These are phyloP conservation scores for Calonectria pteridis DNA, from an alignment of 2,329 filamentous ascomycete genomes.

Conservation along the genomic window DNA sequence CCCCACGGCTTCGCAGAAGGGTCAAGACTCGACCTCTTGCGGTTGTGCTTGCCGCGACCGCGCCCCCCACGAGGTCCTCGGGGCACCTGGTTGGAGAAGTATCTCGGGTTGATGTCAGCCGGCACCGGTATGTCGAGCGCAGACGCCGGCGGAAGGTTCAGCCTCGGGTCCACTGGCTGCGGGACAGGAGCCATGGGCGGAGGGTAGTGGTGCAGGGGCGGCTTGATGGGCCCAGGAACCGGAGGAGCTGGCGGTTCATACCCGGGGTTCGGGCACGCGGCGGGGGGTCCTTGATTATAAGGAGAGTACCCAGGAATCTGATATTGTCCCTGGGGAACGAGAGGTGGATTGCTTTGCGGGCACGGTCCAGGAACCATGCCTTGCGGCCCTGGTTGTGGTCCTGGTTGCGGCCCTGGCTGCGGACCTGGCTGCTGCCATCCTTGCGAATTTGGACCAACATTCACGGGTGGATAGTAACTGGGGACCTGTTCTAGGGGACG, in stretches of 20 bases:
- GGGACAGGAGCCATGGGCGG: not conserved
- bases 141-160: not conserved
- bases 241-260: not conserved
- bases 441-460: not conserved
- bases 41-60: not conserved
- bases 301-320: not conserved
- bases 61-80: not conserved
- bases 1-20: not conserved
- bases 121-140: not conserved
- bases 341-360: not conserved
- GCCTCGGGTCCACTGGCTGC: not conserved
- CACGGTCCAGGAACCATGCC: not conserved
- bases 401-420: no score
- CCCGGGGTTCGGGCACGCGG: not conserved
- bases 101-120: not conserved
- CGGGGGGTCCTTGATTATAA: not conserved
- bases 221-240: not conserved
- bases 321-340: not conserved
- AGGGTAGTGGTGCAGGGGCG: not conserved
- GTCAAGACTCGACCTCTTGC: not conserved
- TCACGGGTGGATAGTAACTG: not conserved
- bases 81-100: not conserved
- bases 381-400: no score
- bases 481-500: not conserved
- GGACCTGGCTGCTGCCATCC: not conserved